Conservation (phyloP, 305 asterid species). For the Petunia hybrid region DNA sequence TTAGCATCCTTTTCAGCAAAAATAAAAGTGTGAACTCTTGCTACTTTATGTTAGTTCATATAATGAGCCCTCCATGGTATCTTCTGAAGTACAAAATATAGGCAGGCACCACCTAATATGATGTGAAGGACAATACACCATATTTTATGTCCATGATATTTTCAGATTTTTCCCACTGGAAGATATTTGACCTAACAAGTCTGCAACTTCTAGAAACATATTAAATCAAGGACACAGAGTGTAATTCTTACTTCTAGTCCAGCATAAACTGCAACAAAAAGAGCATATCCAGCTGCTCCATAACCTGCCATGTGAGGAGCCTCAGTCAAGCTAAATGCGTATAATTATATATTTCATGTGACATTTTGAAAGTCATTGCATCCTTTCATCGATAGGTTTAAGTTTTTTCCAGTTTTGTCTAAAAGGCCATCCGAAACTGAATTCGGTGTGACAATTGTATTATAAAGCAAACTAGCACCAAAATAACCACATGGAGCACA, state of each 20-base stretch:
- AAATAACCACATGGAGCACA: neutral
- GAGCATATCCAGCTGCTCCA: slow-evolving; percentile 95
- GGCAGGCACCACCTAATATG: neutral
- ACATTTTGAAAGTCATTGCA: neutral
- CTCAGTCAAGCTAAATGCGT: slow-evolving; percentile 34
- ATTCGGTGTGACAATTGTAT: neutral
- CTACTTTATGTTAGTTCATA: neutral
- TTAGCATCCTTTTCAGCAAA: neutral
- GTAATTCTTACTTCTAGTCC: slow-evolving; percentile 79
- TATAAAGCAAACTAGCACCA: neutral
- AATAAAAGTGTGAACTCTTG: neutral
- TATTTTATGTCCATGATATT: neutral
- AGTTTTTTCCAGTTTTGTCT: neutral
- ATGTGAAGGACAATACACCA: neutral
- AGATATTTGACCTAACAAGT: neutral
- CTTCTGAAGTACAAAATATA: neutral
- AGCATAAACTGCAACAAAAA: slow-evolving; percentile 87
- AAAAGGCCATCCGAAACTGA: neutral
- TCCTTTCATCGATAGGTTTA: neutral
- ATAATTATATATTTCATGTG: neutral
- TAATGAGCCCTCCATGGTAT: neutral
- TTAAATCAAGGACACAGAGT: neutral
- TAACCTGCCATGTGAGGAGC: slow-evolving; percentile 61
- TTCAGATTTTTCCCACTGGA: neutral
- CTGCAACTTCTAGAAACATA: slow-evolving; percentile 9